These are phyloP conservation scores for Meyerozyma athensensis DNA, from an alignment of 1,139 yeast genomes.

Conservation along the genomic window DNA sequence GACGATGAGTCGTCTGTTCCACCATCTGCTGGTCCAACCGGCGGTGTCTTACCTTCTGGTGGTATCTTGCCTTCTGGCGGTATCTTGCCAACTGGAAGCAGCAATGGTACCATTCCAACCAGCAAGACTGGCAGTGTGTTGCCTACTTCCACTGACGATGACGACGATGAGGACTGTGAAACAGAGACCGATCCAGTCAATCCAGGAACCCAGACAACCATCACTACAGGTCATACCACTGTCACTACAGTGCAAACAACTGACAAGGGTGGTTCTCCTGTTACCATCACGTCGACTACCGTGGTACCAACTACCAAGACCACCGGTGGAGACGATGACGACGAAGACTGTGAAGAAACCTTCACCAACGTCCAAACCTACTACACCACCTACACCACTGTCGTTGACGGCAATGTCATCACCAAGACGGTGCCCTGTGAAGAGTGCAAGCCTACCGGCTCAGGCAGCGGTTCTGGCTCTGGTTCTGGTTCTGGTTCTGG, in stretches of 20 bases:
- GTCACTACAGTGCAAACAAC: constrained; percentile 1
- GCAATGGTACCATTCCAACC: background rate
- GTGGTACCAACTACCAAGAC: background rate
- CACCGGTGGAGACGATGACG: background rate
- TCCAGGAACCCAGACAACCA: background rate
- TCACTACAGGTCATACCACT: background rate
- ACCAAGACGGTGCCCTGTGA: constrained; percentile 1
- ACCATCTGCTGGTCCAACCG: background rate
- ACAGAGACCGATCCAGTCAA: background rate
- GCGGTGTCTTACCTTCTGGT: background rate
- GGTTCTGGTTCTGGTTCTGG: constrained; percentile 10
- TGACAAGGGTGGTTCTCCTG: background rate
- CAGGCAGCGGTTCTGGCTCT: constrained; percentile 9
- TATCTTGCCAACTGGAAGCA: background rate
- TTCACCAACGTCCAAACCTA: background rate
- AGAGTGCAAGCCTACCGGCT: constrained; percentile 4
- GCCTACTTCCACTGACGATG: background rate
- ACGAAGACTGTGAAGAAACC: constrained; percentile 1
- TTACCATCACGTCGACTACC: background rate
- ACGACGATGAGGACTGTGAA: background rate
- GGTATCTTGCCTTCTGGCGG: background rate
- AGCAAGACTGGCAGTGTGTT: no score
- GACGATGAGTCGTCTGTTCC: background rate
- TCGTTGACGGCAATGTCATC: background rate
- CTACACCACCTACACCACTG: constrained; percentile 2